These are phyloP conservation scores for Melanogaster broomeanus DNA, from an alignment of 768 basidiomycete species.

Conservation along the genomic window DNA sequence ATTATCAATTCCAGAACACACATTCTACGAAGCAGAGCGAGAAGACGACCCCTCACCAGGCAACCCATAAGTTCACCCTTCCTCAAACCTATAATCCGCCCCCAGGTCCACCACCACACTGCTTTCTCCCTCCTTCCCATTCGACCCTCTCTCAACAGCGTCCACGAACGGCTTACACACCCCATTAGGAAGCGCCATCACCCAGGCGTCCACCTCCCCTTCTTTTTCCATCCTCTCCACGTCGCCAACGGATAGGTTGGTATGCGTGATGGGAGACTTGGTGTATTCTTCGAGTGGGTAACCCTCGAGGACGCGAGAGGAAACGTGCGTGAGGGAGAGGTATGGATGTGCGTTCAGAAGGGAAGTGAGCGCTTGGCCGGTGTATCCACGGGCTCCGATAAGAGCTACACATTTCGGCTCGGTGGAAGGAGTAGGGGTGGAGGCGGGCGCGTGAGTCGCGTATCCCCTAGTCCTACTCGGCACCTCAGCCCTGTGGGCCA, in stretches of 20 bases:
- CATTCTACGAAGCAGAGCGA: slow-evolving; percentile 26
- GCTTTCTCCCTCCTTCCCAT: slow-evolving; percentile 43
- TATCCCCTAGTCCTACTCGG: slow-evolving; percentile 71
- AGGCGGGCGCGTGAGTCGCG: slow-evolving; percentile 58
- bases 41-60: slow-evolving; percentile 79
- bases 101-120: slow-evolving; percentile 91
- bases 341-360: slow-evolving; percentile 89
- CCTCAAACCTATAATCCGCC: slow-evolving; percentile 95
- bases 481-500: slow-evolving; percentile 29
- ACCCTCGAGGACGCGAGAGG: slow-evolving; percentile 92
- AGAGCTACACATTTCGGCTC: slow-evolving; percentile 89
- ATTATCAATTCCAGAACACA: slow-evolving; percentile 38
- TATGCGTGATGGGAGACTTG: slow-evolving; percentile 72
- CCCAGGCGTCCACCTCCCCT: slow-evolving; percentile 95
- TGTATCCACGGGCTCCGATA: slow-evolving; percentile 97
- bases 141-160: slow-evolving; percentile 79
- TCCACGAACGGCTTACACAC: slow-evolving; percentile 96
- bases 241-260: slow-evolving; percentile 75
- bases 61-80: slow-evolving; percentile 95
- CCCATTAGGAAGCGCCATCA: slow-evolving; percentile 99
- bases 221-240: slow-evolving; percentile 88
- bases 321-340: slow-evolving; percentile 89
- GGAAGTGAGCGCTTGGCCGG: slow-evolving; percentile 89
- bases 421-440: slow-evolving; percentile 39
- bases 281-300: slow-evolving; percentile 77